Conservation (phyloP, 1,139 yeast genomes). For the Suhomyces ambrosiae region DNA sequence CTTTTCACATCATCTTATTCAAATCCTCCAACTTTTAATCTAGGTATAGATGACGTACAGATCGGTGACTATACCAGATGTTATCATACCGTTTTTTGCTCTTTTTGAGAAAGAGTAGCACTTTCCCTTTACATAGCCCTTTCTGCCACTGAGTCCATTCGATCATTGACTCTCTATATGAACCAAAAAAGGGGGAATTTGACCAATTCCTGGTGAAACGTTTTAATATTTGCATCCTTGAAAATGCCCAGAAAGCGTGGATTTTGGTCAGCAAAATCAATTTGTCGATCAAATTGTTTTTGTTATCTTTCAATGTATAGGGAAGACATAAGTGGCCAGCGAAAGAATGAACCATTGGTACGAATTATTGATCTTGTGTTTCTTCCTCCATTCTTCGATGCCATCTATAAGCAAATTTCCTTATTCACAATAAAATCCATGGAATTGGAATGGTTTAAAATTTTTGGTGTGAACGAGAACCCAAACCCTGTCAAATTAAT, state of each 20-base stretch:
- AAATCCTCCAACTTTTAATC: too few relatives aligned
- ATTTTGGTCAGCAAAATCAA: conserved; percentile 45
- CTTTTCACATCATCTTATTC: too few relatives aligned
- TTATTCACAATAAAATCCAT: conserved; percentile 42
- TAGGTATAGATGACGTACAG: conserved; percentile 72
- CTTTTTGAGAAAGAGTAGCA: conserved; percentile 29
- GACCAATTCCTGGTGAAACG: conserved; percentile 42
- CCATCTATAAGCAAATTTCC: conserved; percentile 79
- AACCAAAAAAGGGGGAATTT: conserved; percentile 48
- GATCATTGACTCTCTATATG: conserved; percentile 50
- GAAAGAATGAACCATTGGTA: conserved; percentile 85
- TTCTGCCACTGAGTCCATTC: conserved; percentile 53
- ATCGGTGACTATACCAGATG: conserved; percentile 30
- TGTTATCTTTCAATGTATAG: conserved; percentile 68
- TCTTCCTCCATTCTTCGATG: conserved; percentile 80
- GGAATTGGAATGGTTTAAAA: conserved; percentile 37
- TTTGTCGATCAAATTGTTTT: conserved; percentile 35
- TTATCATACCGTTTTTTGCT: conserved; percentile 24
- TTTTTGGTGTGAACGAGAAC: conserved; percentile 43
- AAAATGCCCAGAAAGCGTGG: conserved; percentile 42
- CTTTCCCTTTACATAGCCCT: conserved; percentile 42
- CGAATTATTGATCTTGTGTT: conserved; percentile 59
- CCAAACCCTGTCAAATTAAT: conserved; percentile 51
- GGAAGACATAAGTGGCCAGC: conserved; percentile 88
- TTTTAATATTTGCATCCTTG: conserved; percentile 46